phyloP scores from a whole-genome alignment of 225 moss, liverwort and hornwort genomes.

The Sphagnum contortum region DNA sequence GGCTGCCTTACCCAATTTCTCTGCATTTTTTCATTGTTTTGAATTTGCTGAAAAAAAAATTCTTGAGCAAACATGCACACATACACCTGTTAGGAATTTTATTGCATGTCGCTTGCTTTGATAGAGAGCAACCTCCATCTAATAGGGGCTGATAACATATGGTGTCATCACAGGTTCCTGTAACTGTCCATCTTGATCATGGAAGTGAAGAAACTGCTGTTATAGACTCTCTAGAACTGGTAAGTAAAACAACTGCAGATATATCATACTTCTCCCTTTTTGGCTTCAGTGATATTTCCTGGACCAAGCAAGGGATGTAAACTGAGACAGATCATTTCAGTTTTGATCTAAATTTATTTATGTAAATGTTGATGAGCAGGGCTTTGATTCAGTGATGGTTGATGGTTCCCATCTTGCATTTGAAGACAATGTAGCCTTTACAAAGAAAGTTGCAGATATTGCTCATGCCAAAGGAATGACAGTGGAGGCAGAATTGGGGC shows the following conservation, averaged over 20 bases:
- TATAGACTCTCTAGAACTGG: conserved; percentile 60
- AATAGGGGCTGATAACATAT: not conserved
- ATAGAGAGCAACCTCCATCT: too few species aligned
- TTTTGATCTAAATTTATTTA: too few species aligned
- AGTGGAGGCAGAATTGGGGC: conserved; percentile 87
- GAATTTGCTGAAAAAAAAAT: too few species aligned
- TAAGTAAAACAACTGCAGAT: conserved; percentile 3
- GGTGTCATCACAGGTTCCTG: conserved; percentile 52
- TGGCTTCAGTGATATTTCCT: too few species aligned
- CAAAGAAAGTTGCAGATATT: conserved; percentile 39
- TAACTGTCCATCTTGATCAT: conserved; percentile 90
- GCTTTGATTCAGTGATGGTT: conserved; percentile 82
- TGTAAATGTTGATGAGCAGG: conserved; percentile 23
- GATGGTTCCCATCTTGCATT: conserved; percentile 72
- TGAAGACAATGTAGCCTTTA: conserved; percentile 58
- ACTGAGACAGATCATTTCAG: too few species aligned
- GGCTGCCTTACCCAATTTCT: too few species aligned
- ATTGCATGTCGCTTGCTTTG: too few species aligned
- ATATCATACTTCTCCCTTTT: too few species aligned
- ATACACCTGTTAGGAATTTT: too few species aligned
- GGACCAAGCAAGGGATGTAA: too few species aligned
- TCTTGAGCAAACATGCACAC: too few species aligned
- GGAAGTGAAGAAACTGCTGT: conserved; percentile 55
- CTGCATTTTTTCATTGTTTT: too few species aligned
- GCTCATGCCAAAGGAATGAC: conserved; percentile 50